Evolutionary conservation across 306 rosid species (phyloP).

Genomic region (Cicer cuneatum): DNA sequence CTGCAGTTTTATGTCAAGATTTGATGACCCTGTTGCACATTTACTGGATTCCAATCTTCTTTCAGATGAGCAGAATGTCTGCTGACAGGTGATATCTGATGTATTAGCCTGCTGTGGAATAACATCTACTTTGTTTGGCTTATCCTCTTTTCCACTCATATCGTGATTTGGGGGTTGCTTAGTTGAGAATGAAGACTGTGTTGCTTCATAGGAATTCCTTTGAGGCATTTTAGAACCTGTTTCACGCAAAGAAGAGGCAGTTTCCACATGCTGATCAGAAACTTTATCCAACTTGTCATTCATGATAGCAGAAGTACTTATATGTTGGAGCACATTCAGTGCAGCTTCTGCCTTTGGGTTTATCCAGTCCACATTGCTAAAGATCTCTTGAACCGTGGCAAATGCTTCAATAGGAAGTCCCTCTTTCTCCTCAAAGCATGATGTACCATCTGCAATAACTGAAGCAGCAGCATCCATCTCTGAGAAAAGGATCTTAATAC

Average conservation of each 20-base stretch:
- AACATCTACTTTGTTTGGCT: constrained; percentile 39
- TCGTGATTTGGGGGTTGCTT: constrained; percentile 47
- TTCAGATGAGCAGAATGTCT: constrained; percentile 46
- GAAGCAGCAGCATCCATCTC: constrained; percentile 86
- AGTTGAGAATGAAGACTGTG: constrained; percentile 46
- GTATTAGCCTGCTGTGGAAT: constrained; percentile 34
- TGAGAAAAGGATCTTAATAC: constrained; percentile 83
- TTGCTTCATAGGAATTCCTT: constrained; percentile 42
- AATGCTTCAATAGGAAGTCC: constrained; percentile 96
- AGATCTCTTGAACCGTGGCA: constrained; percentile 90
- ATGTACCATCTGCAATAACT: constrained; percentile 50
- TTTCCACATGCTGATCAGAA: constrained; percentile 47
- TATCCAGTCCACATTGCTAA: constrained; percentile 89
- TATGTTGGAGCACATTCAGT: constrained; percentile 71
- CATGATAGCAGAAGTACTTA: constrained; percentile 54
- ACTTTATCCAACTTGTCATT: constrained; percentile 56
- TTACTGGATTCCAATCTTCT: constrained; percentile 40
- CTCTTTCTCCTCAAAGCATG: constrained; percentile 83
- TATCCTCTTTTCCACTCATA: constrained; percentile 46
- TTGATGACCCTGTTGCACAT: constrained; percentile 40
- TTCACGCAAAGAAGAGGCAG: constrained; percentile 45
- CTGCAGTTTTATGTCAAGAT: constrained; percentile 36
- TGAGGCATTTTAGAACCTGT: constrained; percentile 49
- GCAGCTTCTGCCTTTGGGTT: constrained; percentile 74
- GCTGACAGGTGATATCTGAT: constrained; percentile 31